A percentile compares a stretch with the other conserved stretches of the same genome.
phyloP scores from a whole-genome alignment of 257 asterid species.

The Solanum piurae region DNA sequence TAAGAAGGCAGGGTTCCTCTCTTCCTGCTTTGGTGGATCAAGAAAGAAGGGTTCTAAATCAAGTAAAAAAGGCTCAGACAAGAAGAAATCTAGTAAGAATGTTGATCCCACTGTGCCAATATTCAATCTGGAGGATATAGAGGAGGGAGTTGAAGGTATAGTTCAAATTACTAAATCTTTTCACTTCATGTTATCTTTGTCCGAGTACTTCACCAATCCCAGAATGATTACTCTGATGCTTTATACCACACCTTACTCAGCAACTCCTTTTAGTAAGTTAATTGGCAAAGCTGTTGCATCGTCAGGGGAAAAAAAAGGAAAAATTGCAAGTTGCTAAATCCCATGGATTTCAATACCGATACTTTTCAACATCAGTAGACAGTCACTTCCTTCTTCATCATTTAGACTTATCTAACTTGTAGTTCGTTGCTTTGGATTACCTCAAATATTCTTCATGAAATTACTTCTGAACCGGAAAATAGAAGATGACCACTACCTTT shows the following conservation, averaged over 20 bases:
- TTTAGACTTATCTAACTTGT: background rate
- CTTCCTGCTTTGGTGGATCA: constrained; percentile 71
- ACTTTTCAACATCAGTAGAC: background rate
- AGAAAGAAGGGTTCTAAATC: constrained; percentile 67
- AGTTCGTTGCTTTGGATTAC: background rate
- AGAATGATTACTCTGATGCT: background rate
- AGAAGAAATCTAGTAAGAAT: constrained; percentile 83
- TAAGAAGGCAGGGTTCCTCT: constrained; percentile 48
- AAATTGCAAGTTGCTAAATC: background rate
- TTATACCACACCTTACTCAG: background rate
- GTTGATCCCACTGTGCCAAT: constrained; percentile 93
- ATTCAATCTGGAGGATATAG: constrained; percentile 93
- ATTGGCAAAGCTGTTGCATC: background rate
- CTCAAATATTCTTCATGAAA: background rate
- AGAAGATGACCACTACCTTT: background rate
- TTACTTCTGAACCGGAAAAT: background rate
- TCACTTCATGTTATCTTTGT: background rate
- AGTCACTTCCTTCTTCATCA: background rate
- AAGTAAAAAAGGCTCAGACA: constrained; percentile 76
- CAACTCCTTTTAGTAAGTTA: background rate
- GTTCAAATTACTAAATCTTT: constrained; percentile 2
- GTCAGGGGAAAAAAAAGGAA: background rate
- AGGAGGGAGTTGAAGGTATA: constrained; percentile 96
- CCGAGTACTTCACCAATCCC: background rate
- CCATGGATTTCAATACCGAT: background rate